Evolutionary conservation across 805 yeast genomes (phyloP).

Genomic region (Lipomyces chichibuensis): DNA sequence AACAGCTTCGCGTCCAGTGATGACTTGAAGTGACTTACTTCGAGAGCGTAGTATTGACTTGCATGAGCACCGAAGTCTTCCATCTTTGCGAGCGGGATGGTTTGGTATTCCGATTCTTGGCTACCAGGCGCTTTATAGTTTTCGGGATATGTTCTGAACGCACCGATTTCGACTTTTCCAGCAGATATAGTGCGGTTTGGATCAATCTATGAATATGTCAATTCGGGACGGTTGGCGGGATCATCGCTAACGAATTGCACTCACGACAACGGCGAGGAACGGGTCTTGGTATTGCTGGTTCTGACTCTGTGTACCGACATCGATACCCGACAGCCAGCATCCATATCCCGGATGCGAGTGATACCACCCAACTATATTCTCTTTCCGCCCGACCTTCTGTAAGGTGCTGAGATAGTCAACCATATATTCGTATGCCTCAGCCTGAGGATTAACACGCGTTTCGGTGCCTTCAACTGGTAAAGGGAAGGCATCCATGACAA

Average conservation of each 20-base stretch:
- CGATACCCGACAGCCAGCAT: conserved; percentile 93
- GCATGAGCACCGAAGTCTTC: conserved; percentile 74
- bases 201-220: conserved; percentile 51
- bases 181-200: conserved; percentile 68
- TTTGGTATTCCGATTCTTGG: conserved; percentile 28
- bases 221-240: background rate
- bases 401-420: conserved; percentile 70
- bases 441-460: conserved; percentile 90
- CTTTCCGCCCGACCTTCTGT: conserved; percentile 55
- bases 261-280: conserved; percentile 74
- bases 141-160: conserved; percentile 72
- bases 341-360: conserved; percentile 97
- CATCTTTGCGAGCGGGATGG: conserved; percentile 55
- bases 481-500: conserved; percentile 79
- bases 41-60: conserved; percentile 66
- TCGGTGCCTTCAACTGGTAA: conserved; percentile 96
- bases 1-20: conserved; percentile 54
- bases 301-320: conserved; percentile 82
- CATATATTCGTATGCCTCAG: conserved; percentile 95
- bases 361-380: conserved; percentile 94
- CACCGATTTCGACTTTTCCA: conserved; percentile 80
- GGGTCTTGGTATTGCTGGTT: conserved; percentile 93
- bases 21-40: conserved; percentile 62
- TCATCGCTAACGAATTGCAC: conserved; percentile 2
- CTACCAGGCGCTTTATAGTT: conserved; percentile 38